Percentiles rank a stretch among this genome's conserved stretches.
Conservation (phyloP, 371 early-diverging fungal genomes). For the Coemansia sp. region DNA sequence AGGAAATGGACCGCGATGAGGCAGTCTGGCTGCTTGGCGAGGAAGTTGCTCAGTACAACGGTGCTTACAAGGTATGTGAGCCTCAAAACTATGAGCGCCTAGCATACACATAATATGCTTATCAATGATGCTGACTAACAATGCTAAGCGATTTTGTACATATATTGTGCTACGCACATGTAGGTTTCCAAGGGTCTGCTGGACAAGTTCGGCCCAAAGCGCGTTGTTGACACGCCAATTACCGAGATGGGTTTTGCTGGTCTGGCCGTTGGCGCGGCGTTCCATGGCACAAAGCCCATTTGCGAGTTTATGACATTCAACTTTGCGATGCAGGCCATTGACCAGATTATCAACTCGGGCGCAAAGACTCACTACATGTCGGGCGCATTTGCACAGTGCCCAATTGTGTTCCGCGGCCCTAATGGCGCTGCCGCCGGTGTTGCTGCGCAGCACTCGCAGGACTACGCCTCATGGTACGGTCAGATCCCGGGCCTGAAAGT, state of each 20-base stretch:
- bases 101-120: background rate
- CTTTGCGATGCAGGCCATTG: slow-evolving; percentile 99
- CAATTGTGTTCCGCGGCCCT: slow-evolving; percentile 99
- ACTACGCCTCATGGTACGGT: slow-evolving; percentile 98
- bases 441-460: slow-evolving; percentile 99
- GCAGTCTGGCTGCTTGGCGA: slow-evolving; percentile 96
- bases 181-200: slow-evolving; percentile 97
- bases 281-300: slow-evolving; percentile 95
- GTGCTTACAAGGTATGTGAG: slow-evolving; percentile 93
- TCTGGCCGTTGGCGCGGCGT: slow-evolving; percentile 96
- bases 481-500: slow-evolving; percentile 98
- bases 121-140: background rate
- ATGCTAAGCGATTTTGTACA: no score
- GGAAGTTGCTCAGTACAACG: slow-evolving; percentile 98
- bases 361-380: slow-evolving; percentile 99
- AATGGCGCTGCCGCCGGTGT: slow-evolving; percentile 99
- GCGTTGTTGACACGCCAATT: slow-evolving; percentile 99
- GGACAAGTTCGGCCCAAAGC: slow-evolving; percentile 96
- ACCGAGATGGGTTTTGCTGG: slow-evolving; percentile 99
- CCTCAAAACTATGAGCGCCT: background rate
- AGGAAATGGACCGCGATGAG: slow-evolving; percentile 94
- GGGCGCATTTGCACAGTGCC: slow-evolving; percentile 85
- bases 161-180: background rate
- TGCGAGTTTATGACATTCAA: slow-evolving; percentile 99
- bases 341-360: slow-evolving; percentile 99